A percentile compares a stretch with the other conserved stretches of the same genome.
Conservation (phyloP, 2,329 filamentous ascomycete species). For the Cryphonectria parasitica region DNA sequence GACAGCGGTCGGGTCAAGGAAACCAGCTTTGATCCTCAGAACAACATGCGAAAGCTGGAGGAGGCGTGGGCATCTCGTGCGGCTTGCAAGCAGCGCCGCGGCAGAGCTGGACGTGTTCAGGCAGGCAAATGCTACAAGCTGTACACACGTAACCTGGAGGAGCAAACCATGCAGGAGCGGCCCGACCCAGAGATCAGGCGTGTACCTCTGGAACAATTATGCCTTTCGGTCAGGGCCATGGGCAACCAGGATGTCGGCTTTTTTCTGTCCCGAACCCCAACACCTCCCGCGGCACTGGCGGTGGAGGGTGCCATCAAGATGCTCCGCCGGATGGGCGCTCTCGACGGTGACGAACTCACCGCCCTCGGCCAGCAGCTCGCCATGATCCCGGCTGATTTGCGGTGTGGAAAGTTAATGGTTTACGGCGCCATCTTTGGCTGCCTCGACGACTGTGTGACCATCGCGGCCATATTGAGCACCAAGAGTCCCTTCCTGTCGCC, state of each 20-base stretch:
- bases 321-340: conserved; percentile 82
- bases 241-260: conserved; percentile 78
- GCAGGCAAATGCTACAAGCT: conserved; percentile 94
- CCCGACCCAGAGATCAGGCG: conserved; percentile 93
- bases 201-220: conserved; percentile 92
- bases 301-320: conserved; percentile 84
- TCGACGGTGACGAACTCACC: conserved; percentile 85
- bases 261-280: conserved; percentile 86
- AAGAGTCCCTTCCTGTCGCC: conserved; percentile 86
- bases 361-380: conserved; percentile 91
- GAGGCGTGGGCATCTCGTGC: conserved; percentile 95
- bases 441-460: conserved; percentile 83
- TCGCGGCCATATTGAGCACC: conserved; percentile 89
- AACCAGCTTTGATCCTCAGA: conserved; percentile 88
- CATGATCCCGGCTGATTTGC: conserved; percentile 90
- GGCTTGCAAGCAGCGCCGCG: conserved; percentile 91
- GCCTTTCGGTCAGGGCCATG: conserved; percentile 93
- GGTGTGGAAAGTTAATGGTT: conserved; percentile 93
- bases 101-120: conserved; percentile 89
- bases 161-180: conserved; percentile 78
- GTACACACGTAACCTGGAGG: conserved; percentile 83
- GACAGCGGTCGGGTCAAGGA: conserved; percentile 96
- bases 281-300: conserved; percentile 82
- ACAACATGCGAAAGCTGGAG: conserved; percentile 91
- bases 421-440: conserved; percentile 94